Evolutionary conservation across 2,329 filamentous ascomycete genomes (phyloP).

Genomic region (Trichoderma arundinaceum): DNA sequence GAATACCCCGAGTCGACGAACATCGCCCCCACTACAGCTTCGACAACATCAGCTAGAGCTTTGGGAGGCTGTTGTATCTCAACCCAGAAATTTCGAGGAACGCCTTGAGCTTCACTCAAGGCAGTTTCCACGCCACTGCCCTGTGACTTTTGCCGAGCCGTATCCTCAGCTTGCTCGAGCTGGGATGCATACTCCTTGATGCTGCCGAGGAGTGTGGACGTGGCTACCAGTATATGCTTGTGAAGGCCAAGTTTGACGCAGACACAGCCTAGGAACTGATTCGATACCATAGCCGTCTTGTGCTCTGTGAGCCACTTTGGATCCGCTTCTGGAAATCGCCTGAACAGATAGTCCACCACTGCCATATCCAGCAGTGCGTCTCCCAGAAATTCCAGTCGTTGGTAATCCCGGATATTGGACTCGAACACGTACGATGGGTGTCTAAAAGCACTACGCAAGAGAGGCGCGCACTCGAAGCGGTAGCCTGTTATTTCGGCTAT

Average conservation of each 20-base stretch:
- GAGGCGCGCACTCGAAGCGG: slow-evolving; percentile 72
- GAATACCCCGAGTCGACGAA: slow-evolving; percentile 89
- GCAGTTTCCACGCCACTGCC: slow-evolving; percentile 27
- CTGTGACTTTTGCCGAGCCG: slow-evolving; percentile 39
- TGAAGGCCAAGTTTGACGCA: slow-evolving; percentile 81
- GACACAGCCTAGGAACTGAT: slow-evolving; percentile 87
- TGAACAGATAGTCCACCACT: slow-evolving; percentile 82
- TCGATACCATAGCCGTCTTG: slow-evolving; percentile 99
- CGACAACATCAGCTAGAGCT: slow-evolving; percentile 80
- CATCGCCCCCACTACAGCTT: slow-evolving; percentile 86
- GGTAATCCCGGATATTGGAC: slow-evolving; percentile 78
- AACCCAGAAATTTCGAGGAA: slow-evolving; percentile 68
- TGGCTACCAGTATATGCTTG: slow-evolving; percentile 68
- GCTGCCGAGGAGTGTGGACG: slow-evolving; percentile 47
- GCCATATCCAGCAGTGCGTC: slow-evolving; percentile 88
- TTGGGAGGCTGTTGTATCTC: slow-evolving; percentile 70
- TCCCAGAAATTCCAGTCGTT: slow-evolving; percentile 89
- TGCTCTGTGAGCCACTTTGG: slow-evolving; percentile 98
- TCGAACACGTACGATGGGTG: slow-evolving; percentile 88
- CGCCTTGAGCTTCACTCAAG: background rate
- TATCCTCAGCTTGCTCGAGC: slow-evolving; percentile 57
- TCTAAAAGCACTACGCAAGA: slow-evolving; percentile 83
- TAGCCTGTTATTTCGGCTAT: slow-evolving; percentile 65
- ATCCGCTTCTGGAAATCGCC: slow-evolving; percentile 75
- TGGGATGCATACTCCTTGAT: slow-evolving; percentile 63